Percentiles rank a stretch among this genome's conserved stretches.
Conservation (phyloP, 148 eudicot species). For the Polygonum aviculare region DNA sequence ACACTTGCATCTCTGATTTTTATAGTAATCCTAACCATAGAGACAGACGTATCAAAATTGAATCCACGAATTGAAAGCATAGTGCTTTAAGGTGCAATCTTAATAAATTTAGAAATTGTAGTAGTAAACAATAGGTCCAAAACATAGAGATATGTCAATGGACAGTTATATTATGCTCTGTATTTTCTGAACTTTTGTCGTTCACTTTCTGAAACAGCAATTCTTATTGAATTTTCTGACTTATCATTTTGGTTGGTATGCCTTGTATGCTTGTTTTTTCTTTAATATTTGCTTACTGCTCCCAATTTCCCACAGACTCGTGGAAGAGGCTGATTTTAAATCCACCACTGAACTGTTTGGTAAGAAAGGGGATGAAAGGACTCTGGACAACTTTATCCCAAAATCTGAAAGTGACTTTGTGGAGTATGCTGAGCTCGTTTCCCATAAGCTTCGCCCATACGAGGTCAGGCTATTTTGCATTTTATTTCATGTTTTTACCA, state of each 20-base stretch:
- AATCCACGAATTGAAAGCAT: not conserved
- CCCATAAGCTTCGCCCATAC: slow-evolving; percentile 72
- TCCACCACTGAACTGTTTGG: slow-evolving; percentile 70
- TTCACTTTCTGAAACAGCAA: not conserved
- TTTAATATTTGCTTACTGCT: not conserved
- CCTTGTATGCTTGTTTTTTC: not conserved
- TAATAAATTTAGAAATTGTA: not conserved
- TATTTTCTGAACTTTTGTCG: not conserved
- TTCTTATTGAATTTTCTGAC: not conserved
- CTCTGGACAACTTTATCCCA: slow-evolving; percentile 76
- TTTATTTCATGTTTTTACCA: not conserved
- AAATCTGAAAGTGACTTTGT: slow-evolving; percentile 84
- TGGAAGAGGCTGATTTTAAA: slow-evolving; percentile 90
- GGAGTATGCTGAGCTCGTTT: slow-evolving; percentile 82
- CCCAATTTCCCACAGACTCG: slow-evolving; percentile 42
- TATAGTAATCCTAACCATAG: not conserved
- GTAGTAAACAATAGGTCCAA: not conserved
- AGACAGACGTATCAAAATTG: not conserved
- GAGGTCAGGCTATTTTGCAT: slow-evolving; percentile 38
- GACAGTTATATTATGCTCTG: not conserved
- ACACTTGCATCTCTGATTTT: too few species aligned
- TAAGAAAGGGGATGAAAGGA: slow-evolving; percentile 55
- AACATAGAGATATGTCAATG: not conserved
- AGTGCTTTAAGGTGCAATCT: not conserved
- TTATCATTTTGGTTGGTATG: not conserved